Evolutionary conservation across 768 basidiomycete genomes (phyloP).

Genomic region (Dendrothele bispora): DNA sequence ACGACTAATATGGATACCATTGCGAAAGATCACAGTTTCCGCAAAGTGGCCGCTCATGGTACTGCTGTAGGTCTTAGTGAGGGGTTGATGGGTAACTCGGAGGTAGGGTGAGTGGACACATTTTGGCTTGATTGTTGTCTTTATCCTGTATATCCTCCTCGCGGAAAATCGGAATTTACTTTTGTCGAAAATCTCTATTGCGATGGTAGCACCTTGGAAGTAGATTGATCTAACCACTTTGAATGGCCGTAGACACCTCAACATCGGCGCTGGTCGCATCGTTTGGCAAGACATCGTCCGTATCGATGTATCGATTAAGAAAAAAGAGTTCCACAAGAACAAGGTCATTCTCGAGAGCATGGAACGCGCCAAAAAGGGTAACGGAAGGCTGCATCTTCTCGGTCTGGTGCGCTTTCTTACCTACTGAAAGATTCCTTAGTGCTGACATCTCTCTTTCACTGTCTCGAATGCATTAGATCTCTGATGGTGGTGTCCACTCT

Average conservation of each 20-base stretch:
- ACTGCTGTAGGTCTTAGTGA: conserved; percentile 91
- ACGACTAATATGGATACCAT: conserved; percentile 92
- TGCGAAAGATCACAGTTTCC: conserved; percentile 70
- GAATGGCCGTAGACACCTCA: conserved; percentile 65
- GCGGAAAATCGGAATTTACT: too few species aligned
- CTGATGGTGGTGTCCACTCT: conserved; percentile 97
- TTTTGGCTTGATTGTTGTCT: too few species aligned
- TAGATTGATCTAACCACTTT: too few species aligned
- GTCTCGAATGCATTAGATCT: conserved; percentile 53
- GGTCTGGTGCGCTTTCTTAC: conserved; percentile 63
- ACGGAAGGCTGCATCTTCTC: conserved; percentile 84
- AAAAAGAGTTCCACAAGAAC: conserved; percentile 82
- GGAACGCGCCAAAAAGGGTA: conserved; percentile 77
- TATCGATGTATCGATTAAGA: conserved; percentile 91
- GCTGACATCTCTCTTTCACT: not conserved
- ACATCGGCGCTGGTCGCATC: conserved; percentile 91
- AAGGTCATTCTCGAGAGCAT: conserved; percentile 68
- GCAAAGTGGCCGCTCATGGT: conserved; percentile 80
- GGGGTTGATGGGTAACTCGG: conserved; percentile 97
- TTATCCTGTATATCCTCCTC: too few species aligned
- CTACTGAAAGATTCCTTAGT: not conserved
- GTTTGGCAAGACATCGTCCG: conserved; percentile 99
- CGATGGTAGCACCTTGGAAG: too few species aligned
- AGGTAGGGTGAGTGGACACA: conserved; percentile 80
- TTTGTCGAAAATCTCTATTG: too few species aligned